These are phyloP conservation scores for Pichia manshurica DNA, from an alignment of 805 yeast genomes.

Conservation along the genomic window DNA sequence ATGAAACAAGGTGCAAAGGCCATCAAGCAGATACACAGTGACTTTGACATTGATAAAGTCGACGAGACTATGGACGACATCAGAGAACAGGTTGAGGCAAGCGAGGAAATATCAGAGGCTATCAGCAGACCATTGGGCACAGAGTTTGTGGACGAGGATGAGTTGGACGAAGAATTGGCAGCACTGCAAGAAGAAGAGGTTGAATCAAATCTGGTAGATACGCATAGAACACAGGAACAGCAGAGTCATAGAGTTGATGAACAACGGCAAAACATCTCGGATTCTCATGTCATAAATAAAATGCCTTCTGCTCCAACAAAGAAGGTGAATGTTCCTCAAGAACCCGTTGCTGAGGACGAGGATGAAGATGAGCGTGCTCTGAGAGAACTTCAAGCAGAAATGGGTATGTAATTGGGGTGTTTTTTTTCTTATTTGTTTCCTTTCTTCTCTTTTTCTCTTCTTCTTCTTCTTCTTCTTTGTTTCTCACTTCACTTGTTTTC, in stretches of 20 bases:
- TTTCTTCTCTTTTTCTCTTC: not conserved
- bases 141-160: conserved; percentile 78
- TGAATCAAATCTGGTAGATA: conserved; percentile 30
- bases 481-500: too few species aligned
- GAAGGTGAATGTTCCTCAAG: conserved; percentile 33
- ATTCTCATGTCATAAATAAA: conserved; percentile 17
- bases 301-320: conserved; percentile 44
- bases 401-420: conserved; percentile 51
- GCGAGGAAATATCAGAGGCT: conserved; percentile 94
- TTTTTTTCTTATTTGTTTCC: not conserved
- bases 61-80: conserved; percentile 98
- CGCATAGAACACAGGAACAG: conserved; percentile 11
- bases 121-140: conserved; percentile 87
- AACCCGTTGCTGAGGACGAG: conserved; percentile 47
- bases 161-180: conserved; percentile 88
- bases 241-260: not conserved
- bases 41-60: conserved; percentile 91
- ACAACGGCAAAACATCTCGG: conserved; percentile 8
- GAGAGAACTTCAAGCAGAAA: conserved; percentile 75
- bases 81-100: conserved; percentile 90
- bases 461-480: too few species aligned
- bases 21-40: conserved; percentile 93
- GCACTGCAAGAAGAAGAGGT: conserved; percentile 80
- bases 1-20: conserved; percentile 98
- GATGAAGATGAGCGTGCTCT: conserved; percentile 83